These are phyloP conservation scores for Colletotrichum gloeosporioides DNA, from an alignment of 2,329 filamentous ascomycete genomes.

Conservation along the genomic window DNA sequence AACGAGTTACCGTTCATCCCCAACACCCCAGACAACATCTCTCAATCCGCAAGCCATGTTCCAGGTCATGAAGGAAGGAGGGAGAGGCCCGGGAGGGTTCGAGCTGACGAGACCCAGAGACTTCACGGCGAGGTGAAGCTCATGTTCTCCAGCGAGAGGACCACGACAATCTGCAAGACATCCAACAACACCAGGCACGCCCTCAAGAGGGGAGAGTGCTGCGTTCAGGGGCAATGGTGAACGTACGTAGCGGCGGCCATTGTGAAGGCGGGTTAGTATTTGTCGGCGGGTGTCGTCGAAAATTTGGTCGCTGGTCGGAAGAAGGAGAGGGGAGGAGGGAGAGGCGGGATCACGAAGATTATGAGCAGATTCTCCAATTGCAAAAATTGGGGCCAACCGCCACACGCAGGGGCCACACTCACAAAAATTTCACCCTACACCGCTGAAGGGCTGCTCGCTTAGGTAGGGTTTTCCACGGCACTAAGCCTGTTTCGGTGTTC, in stretches of 20 bases:
- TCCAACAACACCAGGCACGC: constrained; percentile 50
- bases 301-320: constrained; percentile 15
- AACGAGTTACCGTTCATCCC: constrained; percentile 73
- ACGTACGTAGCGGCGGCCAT: constrained; percentile 62
- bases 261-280: constrained; percentile 43
- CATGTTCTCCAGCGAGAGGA: constrained; percentile 74
- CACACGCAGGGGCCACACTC: neutral
- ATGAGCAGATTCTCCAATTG: constrained; percentile 17
- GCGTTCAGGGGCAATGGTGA: constrained; percentile 6
- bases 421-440: neutral
- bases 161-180: constrained; percentile 76
- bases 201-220: constrained; percentile 36
- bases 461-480: constrained; percentile 1
- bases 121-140: constrained; percentile 41
- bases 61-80: constrained; percentile 54
- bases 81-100: constrained; percentile 73
- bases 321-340: neutral
- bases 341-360: neutral
- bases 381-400: neutral
- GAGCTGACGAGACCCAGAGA: constrained; percentile 70
- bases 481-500: neutral
- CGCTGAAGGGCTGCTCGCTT: constrained; percentile 6
- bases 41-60: constrained; percentile 56
- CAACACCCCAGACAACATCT: constrained; percentile 76
- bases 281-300: constrained; percentile 32